Base-by-base conservation (phyloP, 140 eudicot species). In the Oenanthe javanica region DNA sequence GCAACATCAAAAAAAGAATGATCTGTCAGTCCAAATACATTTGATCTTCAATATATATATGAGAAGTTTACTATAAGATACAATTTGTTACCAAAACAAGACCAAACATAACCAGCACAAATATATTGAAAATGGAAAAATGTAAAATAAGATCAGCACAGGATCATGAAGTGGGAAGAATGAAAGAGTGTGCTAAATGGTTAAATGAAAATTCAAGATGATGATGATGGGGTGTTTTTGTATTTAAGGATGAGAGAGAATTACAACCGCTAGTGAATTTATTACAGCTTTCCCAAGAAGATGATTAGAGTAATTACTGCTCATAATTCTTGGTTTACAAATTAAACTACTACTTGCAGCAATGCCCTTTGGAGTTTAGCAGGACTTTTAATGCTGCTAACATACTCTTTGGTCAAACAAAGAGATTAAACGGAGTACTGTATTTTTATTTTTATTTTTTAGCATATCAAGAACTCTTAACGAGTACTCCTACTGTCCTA, bases 251-350 rank as follows among this genome's bases (percentile, higher is more conserved):
- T 21, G 77, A 19, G 54, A 21, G 54, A 42, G 77, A 74, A 74
- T 19, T 2, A 74, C 78, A 43, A n/a, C 78, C 78, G 78, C 78
- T 74, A n/a, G 19, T 46, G 78, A 46, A 47, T 74, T 74, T 74
- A 74, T 48, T 46, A 67, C 74, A 14, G 31, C 59, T 48, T 74
- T 5, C 57, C 78, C 78, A 47, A 72, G 59, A 74, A 74, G 57
- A 74, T 74, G 31, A 47, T 12, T 11, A 74, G 51, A 46, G 59
- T 47, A 45, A 46, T 25, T 46, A 73, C 59, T 1, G 9, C 40
- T 73, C 77, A 2, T 38, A 72, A 8, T 72, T 72, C 49, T 72
- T 43, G 49, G 49, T 38, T 38, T 5, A 72, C 49, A 38, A 42
- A 42, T 42, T 42, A 42, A 42, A 42, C 45, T 42, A 2, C 3